phyloP scores from a whole-genome alignment of 2,329 filamentous ascomycete genomes.

The Hymenoscyphus salicellus region DNA sequence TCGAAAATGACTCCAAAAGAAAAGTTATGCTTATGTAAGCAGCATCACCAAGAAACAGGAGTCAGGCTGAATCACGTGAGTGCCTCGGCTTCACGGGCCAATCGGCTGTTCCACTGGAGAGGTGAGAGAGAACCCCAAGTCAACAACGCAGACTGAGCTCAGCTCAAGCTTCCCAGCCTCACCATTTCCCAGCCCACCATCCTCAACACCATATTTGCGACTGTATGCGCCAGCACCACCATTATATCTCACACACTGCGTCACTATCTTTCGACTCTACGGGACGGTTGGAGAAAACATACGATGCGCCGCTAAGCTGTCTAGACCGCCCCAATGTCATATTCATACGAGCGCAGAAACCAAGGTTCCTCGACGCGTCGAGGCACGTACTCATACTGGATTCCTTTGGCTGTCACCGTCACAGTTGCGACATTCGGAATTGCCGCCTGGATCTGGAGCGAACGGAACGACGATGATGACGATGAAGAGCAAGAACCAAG shows the following conservation, averaged over 20 bases:
- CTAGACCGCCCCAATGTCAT: slow-evolving; percentile 49
- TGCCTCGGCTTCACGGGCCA: background rate
- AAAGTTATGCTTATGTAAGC: background rate
- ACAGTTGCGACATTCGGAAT: slow-evolving; percentile 83
- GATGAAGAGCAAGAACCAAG: slow-evolving; percentile 47
- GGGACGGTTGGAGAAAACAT: slow-evolving; percentile 19
- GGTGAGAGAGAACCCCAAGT: too few relatives aligned
- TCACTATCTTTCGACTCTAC: slow-evolving; percentile 2
- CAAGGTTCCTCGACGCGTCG: slow-evolving; percentile 54
- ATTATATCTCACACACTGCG: slow-evolving; percentile 3
- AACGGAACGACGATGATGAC: slow-evolving; percentile 73
- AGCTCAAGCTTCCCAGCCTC: slow-evolving; percentile 16
- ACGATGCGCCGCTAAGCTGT: slow-evolving; percentile 26
- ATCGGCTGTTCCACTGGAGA: slow-evolving; percentile 11
- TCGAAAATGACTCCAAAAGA: background rate
- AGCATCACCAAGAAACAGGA: too few relatives aligned
- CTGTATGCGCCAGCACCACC: slow-evolving; percentile 20
- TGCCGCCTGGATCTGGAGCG: slow-evolving; percentile 91
- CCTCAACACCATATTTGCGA: background rate
- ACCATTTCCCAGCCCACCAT: slow-evolving; percentile 10
- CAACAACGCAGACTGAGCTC: slow-evolving; percentile 9
- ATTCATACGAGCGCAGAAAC: slow-evolving; percentile 52
- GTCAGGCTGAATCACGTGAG: background rate
- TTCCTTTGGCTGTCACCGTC: slow-evolving; percentile 81
- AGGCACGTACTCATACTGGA: slow-evolving; percentile 76